Conservation (phyloP, 2,329 filamentous ascomycete species). For the Pyricularia grisea region DNA sequence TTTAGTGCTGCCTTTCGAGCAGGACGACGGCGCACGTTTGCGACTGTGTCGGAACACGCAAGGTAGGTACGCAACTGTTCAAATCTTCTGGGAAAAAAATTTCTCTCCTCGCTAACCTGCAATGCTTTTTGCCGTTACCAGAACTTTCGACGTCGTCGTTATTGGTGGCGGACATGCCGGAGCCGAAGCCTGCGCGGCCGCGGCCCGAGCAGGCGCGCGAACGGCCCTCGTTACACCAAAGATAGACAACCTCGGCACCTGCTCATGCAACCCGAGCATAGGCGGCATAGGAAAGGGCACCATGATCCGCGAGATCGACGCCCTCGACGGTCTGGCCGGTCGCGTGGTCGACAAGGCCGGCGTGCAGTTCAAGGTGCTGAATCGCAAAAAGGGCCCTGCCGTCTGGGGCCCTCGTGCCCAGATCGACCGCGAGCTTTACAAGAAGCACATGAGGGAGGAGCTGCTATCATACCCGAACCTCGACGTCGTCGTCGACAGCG, state of each 20-base stretch:
- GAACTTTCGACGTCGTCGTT: conserved; percentile 83
- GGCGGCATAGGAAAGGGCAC: conserved; percentile 98
- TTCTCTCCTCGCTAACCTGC: background rate
- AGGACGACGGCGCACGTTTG: conserved; percentile 4
- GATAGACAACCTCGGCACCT: conserved; percentile 81
- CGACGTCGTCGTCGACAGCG: conserved; percentile 73
- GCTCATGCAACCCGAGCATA: conserved; percentile 94
- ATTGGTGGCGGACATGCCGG: conserved; percentile 95
- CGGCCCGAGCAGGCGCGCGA: conserved; percentile 77
- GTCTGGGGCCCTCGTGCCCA: conserved; percentile 96
- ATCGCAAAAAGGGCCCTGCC: conserved; percentile 81
- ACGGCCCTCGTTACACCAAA: conserved; percentile 88
- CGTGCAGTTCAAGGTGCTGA: conserved; percentile 87
- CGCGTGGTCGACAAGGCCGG: conserved; percentile 88
- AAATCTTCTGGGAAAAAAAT: too few species aligned
- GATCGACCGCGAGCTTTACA: conserved; percentile 85
- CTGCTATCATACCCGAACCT: conserved; percentile 69
- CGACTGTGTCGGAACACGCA: background rate
- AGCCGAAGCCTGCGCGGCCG: conserved; percentile 84
- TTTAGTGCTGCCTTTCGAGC: background rate
- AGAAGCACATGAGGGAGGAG: conserved; percentile 84
- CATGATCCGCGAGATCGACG: conserved; percentile 91
- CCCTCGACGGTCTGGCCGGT: conserved; percentile 81
- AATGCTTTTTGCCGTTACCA: conserved; percentile 18
- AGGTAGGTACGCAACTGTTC: background rate